phyloP scores from a whole-genome alignment of 192 early-diverging fungal genomes.

The Cladochytrium replicatum region DNA sequence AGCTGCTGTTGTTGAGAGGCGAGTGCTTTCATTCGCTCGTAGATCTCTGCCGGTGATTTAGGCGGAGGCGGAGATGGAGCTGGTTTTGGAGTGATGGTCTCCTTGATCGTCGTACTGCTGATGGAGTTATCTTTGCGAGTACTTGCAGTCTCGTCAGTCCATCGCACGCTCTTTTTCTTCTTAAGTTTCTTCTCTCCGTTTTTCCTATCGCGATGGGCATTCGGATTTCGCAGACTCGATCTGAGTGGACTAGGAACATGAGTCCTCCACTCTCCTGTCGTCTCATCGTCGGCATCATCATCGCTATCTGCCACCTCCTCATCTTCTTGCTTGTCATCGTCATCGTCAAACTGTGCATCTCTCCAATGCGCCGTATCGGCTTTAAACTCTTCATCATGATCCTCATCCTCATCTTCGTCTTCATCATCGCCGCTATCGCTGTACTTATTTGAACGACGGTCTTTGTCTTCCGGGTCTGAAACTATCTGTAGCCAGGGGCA shows the following conservation, averaged over 20 bases:
- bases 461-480: too few relatives aligned
- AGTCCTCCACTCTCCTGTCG: conserved; percentile 5
- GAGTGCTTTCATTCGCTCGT: conserved; percentile 20
- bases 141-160: background rate
- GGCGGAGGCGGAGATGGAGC: conserved; percentile 1
- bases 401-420: conserved; percentile 24
- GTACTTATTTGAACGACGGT: too few relatives aligned
- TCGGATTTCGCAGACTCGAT: conserved; percentile 17
- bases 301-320: conserved; percentile 36
- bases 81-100: background rate
- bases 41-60: conserved; percentile 27
- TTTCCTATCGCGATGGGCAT: conserved; percentile 29
- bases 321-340: conserved; percentile 30
- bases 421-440: conserved; percentile 15
- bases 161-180: conserved; percentile 11
- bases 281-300: background rate
- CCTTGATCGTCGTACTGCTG: background rate
- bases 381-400: conserved; percentile 28
- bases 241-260: background rate
- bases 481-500: conserved; percentile 26
- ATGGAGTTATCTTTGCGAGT: background rate
- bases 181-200: conserved; percentile 19
- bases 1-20: too few relatives aligned
- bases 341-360: conserved; percentile 7
- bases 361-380: conserved; percentile 27